phyloP scores from a whole-genome alignment of 768 basidiomycete genomes.

The Trametes meyenii region DNA sequence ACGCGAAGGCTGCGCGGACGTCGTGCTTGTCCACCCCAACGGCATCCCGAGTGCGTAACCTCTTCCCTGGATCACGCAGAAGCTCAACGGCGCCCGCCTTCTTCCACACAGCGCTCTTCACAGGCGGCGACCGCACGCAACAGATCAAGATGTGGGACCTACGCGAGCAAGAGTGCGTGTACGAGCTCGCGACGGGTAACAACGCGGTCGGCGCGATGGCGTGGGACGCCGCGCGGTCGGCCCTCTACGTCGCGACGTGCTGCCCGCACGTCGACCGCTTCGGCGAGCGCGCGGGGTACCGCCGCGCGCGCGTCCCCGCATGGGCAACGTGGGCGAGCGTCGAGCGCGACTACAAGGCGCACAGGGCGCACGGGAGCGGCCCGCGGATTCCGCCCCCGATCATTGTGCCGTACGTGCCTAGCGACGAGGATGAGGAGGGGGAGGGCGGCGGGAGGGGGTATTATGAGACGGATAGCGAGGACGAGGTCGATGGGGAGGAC shows the following conservation, averaged over 20 bases:
- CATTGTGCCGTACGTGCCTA: slow-evolving; percentile 3
- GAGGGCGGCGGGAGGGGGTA: slow-evolving; percentile 5
- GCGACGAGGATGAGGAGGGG: slow-evolving; percentile 16
- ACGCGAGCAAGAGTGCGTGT: slow-evolving; percentile 38
- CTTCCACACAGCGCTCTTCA: slow-evolving; percentile 33
- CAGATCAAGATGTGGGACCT: slow-evolving; percentile 48
- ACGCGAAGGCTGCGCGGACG: slow-evolving; percentile 28
- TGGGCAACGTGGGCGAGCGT: slow-evolving; percentile 23
- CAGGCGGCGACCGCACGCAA: slow-evolving; percentile 34
- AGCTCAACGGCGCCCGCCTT: neutral
- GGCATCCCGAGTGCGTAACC: slow-evolving; percentile 40
- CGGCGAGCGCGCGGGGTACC: slow-evolving; percentile 30
- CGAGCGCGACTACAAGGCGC: slow-evolving; percentile 20
- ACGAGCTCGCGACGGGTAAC: slow-evolving; percentile 50
- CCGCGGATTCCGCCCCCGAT: neutral
- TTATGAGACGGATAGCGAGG: slow-evolving; percentile 14
- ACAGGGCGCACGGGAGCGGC: neutral
- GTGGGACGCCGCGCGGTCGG: slow-evolving; percentile 34
- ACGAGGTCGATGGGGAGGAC: slow-evolving; percentile 18
- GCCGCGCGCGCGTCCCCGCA: slow-evolving; percentile 25
- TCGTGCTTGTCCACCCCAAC: slow-evolving; percentile 39
- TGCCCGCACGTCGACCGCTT: slow-evolving; percentile 36
- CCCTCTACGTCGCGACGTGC: slow-evolving; percentile 41
- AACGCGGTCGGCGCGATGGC: slow-evolving; percentile 40
- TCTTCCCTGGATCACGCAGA: neutral